These are phyloP conservation scores for Vicia faba DNA, from an alignment of 306 rosid species.

Conservation along the genomic window DNA sequence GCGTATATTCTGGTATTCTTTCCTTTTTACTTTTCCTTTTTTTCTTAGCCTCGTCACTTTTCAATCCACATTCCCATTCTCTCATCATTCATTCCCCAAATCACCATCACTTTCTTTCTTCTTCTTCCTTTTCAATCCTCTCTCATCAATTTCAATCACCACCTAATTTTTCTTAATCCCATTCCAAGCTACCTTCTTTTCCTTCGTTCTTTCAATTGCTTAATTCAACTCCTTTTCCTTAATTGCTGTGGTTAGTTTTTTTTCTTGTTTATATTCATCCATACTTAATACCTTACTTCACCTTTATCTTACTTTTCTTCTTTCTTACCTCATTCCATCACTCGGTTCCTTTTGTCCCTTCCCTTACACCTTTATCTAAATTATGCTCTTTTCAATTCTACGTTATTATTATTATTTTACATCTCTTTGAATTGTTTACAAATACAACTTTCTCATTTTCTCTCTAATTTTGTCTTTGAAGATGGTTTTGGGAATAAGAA, in stretches of 20 bases:
- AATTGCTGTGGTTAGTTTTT: conserved; percentile 15
- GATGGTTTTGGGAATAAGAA: conserved; percentile 85
- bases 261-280: not conserved
- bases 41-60: conserved; percentile 8
- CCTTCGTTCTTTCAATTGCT: conserved; percentile 18
- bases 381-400: too few relatives aligned
- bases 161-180: conserved; percentile 31
- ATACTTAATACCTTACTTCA: too few relatives aligned
- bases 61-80: conserved; percentile 15
- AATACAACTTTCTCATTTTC: too few relatives aligned
- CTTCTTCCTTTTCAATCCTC: not conserved
- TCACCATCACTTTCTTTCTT: conserved; percentile 31
- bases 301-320: conserved; percentile 2
- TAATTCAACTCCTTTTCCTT: conserved; percentile 15
- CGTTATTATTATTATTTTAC: too few relatives aligned
- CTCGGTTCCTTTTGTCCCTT: too few relatives aligned
- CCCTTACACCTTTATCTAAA: too few relatives aligned
- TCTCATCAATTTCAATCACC: not conserved
- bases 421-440: too few relatives aligned
- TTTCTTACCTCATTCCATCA: too few relatives aligned
- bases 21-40: conserved; percentile 16
- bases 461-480: too few relatives aligned
- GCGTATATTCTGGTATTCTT: conserved; percentile 25
- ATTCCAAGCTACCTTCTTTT: conserved; percentile 31
- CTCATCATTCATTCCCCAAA: conserved; percentile 18